A percentile compares a stretch with the other conserved stretches of the same genome.
Conservation (phyloP, 2,329 filamentous ascomycete genomes). For the Monosporascus sp. region DNA sequence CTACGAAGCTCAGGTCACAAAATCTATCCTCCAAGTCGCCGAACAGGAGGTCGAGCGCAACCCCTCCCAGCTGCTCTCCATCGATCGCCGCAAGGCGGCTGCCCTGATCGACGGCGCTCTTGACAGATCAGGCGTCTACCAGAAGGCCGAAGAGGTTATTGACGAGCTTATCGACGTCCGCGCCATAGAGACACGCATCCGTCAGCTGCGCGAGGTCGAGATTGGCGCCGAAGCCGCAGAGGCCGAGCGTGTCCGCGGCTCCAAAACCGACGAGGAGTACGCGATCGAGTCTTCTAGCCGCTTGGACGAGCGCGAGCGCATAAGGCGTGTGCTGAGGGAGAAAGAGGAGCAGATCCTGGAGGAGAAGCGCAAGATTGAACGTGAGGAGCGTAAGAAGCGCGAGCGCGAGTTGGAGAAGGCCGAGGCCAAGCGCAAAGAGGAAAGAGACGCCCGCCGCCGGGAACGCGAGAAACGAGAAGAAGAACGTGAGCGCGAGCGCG, state of each 20-base stretch:
- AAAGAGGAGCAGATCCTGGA: conserved; percentile 57
- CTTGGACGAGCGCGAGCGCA: conserved; percentile 54
- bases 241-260: conserved; percentile 58
- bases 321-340: conserved; percentile 54
- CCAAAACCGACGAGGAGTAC: conserved; percentile 71
- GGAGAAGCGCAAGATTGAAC: conserved; percentile 54
- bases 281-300: conserved; percentile 59
- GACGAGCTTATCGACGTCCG: conserved; percentile 62
- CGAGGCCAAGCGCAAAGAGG: conserved; percentile 44
- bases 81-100: conserved; percentile 68
- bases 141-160: conserved; percentile 63
- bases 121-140: conserved; percentile 71
- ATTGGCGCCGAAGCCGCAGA: conserved; percentile 65
- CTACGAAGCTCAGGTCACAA: conserved; percentile 62
- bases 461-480: conserved; percentile 34
- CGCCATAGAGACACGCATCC: conserved; percentile 64
- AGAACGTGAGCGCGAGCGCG: conserved; percentile 36
- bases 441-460: conserved; percentile 43
- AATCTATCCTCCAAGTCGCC: conserved; percentile 63
- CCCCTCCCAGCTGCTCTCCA: conserved; percentile 62
- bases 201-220: conserved; percentile 61
- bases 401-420: conserved; percentile 45
- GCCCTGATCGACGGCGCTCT: conserved; percentile 73
- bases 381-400: conserved; percentile 48
- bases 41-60: conserved; percentile 72